A percentile compares a stretch with the other conserved stretches of the same genome.
Evolutionary conservation across 2,329 filamentous ascomycete species (phyloP).

Genomic region (Calonectria fujianensis): DNA sequence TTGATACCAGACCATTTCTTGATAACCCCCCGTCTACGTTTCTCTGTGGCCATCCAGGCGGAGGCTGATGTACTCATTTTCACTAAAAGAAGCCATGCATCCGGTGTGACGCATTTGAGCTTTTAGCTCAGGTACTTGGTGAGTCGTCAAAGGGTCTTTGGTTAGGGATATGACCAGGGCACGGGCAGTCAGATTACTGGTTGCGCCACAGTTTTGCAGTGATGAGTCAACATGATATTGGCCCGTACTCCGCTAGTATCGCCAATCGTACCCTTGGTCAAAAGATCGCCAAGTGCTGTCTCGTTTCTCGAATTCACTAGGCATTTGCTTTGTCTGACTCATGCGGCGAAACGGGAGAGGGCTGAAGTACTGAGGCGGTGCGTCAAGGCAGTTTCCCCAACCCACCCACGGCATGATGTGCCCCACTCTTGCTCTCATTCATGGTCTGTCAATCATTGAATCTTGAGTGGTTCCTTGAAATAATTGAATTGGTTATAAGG

Average conservation of each 20-base stretch:
- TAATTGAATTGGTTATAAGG: conserved; percentile 13
- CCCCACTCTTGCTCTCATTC: conserved; percentile 36
- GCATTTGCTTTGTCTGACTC: conserved; percentile 40
- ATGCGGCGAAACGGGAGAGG: conserved; percentile 38
- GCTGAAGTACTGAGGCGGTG: conserved; percentile 50
- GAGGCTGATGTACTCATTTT: background rate
- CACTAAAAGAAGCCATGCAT: background rate
- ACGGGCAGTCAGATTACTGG: background rate
- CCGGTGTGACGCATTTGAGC: conserved; percentile 10
- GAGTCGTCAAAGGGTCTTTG: background rate
- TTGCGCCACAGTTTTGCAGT: conserved; percentile 1
- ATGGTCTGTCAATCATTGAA: conserved; percentile 13
- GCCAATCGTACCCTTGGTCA: background rate
- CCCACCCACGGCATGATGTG: conserved; percentile 32
- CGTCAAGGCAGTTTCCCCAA: conserved; percentile 52
- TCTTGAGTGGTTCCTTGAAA: background rate
- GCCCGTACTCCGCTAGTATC: background rate
- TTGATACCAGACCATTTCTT: background rate
- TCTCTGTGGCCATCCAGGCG: background rate
- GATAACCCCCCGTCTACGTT: background rate
- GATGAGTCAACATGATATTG: conserved; percentile 15
- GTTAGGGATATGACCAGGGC: background rate
- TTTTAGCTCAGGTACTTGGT: background rate
- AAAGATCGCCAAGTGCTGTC: background rate
- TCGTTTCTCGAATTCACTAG: background rate